Evolutionary conservation across 1,284 basidiomycete genomes (phyloP), one percentile per base, ranked within the genome.

Genomic region (Mrakiaceae sp.): DNA sequence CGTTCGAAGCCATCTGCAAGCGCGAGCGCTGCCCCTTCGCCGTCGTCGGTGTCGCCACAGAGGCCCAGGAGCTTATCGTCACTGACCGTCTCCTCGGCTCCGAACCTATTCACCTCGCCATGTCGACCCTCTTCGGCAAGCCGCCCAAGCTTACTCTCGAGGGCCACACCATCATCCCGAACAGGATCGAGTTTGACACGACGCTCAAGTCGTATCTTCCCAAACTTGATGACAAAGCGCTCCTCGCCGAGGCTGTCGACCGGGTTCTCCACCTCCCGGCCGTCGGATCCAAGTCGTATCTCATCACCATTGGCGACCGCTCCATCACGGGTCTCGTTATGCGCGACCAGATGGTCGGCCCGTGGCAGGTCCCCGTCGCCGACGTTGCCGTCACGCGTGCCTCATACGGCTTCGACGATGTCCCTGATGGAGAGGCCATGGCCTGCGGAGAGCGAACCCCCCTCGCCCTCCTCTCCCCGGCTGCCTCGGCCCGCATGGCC

Each of bases 341-440:
- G 8, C 84, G 96, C 60, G 95, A 99, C 75, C 95, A 98, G 77
- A 98, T 98, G 95, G 91, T 98, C 27, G 96, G 95, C 0, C 95
- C 94, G 0, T 98, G 90, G 88, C 95, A 99, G 78, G 90, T 97
- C 4, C 95, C 95, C 48, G 92, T 98, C 5, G 89, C 96, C 14
- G 95, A 99, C 70, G 95, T 98, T 55, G 94, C 95, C 5, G 92
- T 98, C 59, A 98, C 95, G 2, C 86, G 90, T 40, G 83, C 91
- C 0, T 86, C 90, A n/a, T 97, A 95, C 74, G 93, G 93, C 2
- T 98, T 98, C 75, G 83, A 87, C 67, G 74, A 78, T 12, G 82
- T 88, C 49, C 73, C 81, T n/a, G 79, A 80, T 10, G 90, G 94
- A 52, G 95, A 99, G 78, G 94, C 95, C 0, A 97, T 98, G 91